Evolutionary conservation across 2,329 filamentous ascomycete species (phyloP).

Genomic region (Emydomyces testavorans): DNA sequence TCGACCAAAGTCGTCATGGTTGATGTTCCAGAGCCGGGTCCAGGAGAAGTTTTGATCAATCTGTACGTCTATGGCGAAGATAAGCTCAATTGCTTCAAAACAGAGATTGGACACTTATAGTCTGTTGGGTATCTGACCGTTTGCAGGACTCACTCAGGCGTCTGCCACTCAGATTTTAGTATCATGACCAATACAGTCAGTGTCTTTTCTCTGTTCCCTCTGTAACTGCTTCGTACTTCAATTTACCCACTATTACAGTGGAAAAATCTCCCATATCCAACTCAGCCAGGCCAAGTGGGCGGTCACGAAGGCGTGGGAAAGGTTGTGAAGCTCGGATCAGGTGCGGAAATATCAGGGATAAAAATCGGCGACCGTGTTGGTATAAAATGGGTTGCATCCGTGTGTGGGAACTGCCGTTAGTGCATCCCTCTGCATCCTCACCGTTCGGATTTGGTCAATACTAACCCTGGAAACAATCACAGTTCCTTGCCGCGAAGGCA

Average conservation of each 20-base stretch:
- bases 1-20: constrained; percentile 54
- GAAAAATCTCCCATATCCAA: constrained; percentile 47
- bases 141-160: constrained; percentile 48
- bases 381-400: constrained; percentile 54
- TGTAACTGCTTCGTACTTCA: neutral
- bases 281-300: constrained; percentile 51
- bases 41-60: constrained; percentile 52
- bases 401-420: constrained; percentile 44
- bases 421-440: constrained; percentile 5
- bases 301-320: constrained; percentile 59
- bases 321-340: constrained; percentile 54
- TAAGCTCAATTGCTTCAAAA: neutral
- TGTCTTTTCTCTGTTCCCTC: neutral
- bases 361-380: constrained; percentile 59
- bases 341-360: constrained; percentile 44
- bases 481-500: constrained; percentile 43
- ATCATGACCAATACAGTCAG: constrained; percentile 41
- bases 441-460: neutral
- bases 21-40: constrained; percentile 53
- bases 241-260: constrained; percentile 30
- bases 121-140: neutral
- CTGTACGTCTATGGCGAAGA: constrained; percentile 32
- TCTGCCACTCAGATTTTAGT: constrained; percentile 53
- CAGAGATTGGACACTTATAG: neutral
- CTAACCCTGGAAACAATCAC: neutral